Base-by-base conservation (phyloP, 371 early-diverging fungal species). In the Apophysomyces ossiformis region DNA sequence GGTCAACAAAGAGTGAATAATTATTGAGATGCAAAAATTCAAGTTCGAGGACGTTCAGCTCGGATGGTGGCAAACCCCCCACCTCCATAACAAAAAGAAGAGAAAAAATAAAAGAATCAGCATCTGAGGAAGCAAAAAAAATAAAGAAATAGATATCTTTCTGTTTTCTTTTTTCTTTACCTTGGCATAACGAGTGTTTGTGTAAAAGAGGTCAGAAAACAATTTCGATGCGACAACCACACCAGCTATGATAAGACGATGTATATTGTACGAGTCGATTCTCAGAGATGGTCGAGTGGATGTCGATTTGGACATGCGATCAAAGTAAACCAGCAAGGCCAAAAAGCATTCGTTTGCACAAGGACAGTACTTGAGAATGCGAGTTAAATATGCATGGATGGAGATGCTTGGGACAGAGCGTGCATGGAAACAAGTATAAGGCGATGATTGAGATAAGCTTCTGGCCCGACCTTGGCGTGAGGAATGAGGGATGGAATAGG, bases 311-410 rank as follows among this genome's bases (percentile, higher is more conserved):
- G 87, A 77, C 82, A 88, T 83, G 61, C 93, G 88, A 70, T 94
- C 92, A 73, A 95, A 85, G 73, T 96, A 95, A 16, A 95, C 90
- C 11, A 95, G 74, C 16, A 93, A 72, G 21, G 93, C 89, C 15
- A 95, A 70, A 67, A 95, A 93, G 68, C 90, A 90, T 73, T 95
- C 96, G 76, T 90, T 95, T 36, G 89, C 85, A 69, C 93, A 93
- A 1, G 97, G 97, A 58, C 95, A 95, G 68, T 96, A 96, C 71
- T 93, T 94, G 58, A 93, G 85, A 50, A 96, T 95, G 54, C 97
- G 91, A 36, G 84, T 71, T 5, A 93, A 84, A 70, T 96, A 96
- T 7, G 90, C 90, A 38, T 84, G 78, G 61, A 96, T 85, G 68
- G 91, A 90, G 66, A 96, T 96, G 61, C 90, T 89, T 9, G 97